phyloP scores from a whole-genome alignment of 2,329 filamentous ascomycete genomes.

The Xylaria sp. region DNA sequence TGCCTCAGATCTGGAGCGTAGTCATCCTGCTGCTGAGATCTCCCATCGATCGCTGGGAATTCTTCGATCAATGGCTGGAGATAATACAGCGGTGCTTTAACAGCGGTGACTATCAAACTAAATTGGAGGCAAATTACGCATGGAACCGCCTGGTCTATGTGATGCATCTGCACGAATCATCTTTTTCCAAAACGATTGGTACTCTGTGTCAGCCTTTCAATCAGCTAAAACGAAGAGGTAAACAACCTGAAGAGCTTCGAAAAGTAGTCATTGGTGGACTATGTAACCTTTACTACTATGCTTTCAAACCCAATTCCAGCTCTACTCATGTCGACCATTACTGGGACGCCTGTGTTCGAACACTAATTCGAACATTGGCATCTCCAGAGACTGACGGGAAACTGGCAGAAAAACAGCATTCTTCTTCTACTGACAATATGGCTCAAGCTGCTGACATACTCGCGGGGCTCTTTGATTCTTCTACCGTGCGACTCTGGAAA shows the following conservation, averaged over 20 bases:
- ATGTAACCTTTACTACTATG: constrained; percentile 85
- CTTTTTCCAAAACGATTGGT: constrained; percentile 65
- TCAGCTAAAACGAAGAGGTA: constrained; percentile 74
- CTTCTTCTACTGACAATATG: constrained; percentile 59
- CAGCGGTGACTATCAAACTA: constrained; percentile 75
- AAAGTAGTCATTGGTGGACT: constrained; percentile 73
- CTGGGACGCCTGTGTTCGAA: constrained; percentile 81
- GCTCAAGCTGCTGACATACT: constrained; percentile 76
- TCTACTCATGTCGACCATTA: constrained; percentile 75
- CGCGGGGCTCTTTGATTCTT: constrained; percentile 74
- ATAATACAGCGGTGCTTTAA: constrained; percentile 89
- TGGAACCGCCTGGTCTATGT: constrained; percentile 88
- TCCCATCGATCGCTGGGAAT: constrained; percentile 75
- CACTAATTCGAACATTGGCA: constrained; percentile 70
- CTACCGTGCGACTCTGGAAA: constrained; percentile 73
- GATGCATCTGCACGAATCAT: constrained; percentile 70
- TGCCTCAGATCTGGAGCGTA: constrained; percentile 91
- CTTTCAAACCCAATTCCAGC: constrained; percentile 76
- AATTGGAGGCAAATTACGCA: constrained; percentile 80
- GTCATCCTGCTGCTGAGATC: constrained; percentile 81
- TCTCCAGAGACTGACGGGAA: constrained; percentile 47
- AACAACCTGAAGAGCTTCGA: constrained; percentile 68
- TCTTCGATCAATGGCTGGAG: constrained; percentile 78
- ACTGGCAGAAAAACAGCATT: constrained; percentile 50
- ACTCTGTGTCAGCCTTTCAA: constrained; percentile 75